Evolutionary conservation across 768 basidiomycete genomes (phyloP).

Genomic region (Mycena rebaudengoi): DNA sequence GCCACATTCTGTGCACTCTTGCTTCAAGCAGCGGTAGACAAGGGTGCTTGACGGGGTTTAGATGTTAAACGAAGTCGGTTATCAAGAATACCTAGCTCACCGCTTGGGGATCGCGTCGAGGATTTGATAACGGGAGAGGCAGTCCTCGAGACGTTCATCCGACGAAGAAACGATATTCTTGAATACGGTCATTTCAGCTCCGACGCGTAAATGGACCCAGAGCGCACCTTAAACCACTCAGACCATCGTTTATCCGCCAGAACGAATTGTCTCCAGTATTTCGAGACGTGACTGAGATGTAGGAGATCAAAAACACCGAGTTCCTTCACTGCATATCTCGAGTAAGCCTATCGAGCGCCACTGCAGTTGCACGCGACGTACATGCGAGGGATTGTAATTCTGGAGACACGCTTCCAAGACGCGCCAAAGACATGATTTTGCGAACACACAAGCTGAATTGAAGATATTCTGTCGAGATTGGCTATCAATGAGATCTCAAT

Average conservation of each 20-base stretch:
- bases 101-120: constrained; percentile 6
- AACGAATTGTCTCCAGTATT: constrained; percentile 22
- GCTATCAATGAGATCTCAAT: no score
- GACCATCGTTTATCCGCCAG: constrained; percentile 22
- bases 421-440: constrained; percentile 22
- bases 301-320: constrained; percentile 18
- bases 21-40: constrained; percentile 4
- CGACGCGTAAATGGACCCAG: neutral
- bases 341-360: neutral
- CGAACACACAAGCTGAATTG: no score
- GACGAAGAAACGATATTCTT: neutral
- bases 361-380: neutral
- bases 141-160: constrained; percentile 5
- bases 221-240: constrained; percentile 15
- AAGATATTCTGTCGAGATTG: no score
- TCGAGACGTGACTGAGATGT: constrained; percentile 19
- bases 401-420: neutral
- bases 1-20: neutral
- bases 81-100: neutral
- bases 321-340: neutral
- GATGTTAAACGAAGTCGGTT: neutral
- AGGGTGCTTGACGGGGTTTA: neutral
- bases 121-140: constrained; percentile 10
- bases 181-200: neutral
- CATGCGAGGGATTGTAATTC: constrained; percentile 13